Conservation (phyloP, 2,329 filamentous ascomycete genomes). For the Epichloe sylvatica region DNA sequence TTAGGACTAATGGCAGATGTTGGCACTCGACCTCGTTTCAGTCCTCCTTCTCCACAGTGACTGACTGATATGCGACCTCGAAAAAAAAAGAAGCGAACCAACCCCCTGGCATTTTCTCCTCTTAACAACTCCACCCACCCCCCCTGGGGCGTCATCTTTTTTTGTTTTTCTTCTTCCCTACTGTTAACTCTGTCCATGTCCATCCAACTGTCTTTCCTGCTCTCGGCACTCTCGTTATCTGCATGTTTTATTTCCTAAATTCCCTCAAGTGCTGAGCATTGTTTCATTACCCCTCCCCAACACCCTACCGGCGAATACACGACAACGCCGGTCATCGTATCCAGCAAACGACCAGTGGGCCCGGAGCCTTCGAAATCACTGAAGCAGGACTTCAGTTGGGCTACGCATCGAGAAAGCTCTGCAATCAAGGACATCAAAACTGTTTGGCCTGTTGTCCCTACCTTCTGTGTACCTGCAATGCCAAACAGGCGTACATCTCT, state of each 20-base stretch:
- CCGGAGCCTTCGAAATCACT: neutral
- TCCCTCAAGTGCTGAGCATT: neutral
- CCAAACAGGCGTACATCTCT: constrained; percentile 9
- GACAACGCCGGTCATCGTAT: neutral
- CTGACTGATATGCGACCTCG: neutral
- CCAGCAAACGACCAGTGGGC: neutral
- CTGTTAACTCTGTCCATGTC: neutral
- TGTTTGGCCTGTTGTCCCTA: neutral
- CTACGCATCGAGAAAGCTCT: neutral
- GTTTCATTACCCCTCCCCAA: neutral
- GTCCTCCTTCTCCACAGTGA: constrained; percentile 3
- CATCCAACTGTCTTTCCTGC: neutral
- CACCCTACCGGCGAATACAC: neutral
- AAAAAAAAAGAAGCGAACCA: neutral
- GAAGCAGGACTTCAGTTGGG: constrained; percentile 6
- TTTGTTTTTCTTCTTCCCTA: neutral
- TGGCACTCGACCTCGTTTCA: constrained; percentile 1
- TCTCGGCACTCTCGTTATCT: constrained; percentile 1
- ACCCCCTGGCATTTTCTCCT: neutral
- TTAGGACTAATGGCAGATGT: too few species aligned
- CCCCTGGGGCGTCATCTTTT: constrained; percentile 5
- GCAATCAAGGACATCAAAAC: neutral
- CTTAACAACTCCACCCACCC: neutral
- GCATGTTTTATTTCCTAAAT: neutral
- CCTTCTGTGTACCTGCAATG: constrained; percentile 5